Evolutionary conservation across 108 stramenopile species (phyloP), one percentile per base, ranked within the genome.

Genomic region (Thalassiosira profunda): DNA sequence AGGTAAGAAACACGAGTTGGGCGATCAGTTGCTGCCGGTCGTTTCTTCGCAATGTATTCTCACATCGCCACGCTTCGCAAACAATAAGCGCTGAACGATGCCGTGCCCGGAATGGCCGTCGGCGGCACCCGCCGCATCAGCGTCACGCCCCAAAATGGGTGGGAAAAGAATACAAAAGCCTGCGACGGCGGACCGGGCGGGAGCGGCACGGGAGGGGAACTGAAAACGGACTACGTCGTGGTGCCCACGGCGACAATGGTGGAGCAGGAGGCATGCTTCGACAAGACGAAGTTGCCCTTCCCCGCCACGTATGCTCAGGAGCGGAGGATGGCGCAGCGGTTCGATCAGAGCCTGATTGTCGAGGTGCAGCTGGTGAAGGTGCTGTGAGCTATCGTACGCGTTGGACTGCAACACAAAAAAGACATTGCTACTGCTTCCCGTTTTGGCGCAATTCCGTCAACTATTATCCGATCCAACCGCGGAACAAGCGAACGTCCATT

Each of bases 101-200:
- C 89, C 12, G 40, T 95, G 2, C 52, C 79, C 9, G 88, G 88
- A 6, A 92, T 92, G 91, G 63, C 81, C 55, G 66, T 73, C 20
- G 83, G 86, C 7, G 70, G 67, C 44, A 59, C 77, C 2, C 81
- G 94, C 7, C 73, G 94, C 14, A 84, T 95, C 49, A 72, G 80
- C 35, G 71, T 95, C 15, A 49, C 85, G 24, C 94, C 94, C 4
- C 88, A 88, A 62, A 83, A 80, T 70, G 94, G 94, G 49, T 95
- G 94, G 94, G 71, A 81, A 61, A 85, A 84, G 56, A 72, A 84
- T 11, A 82, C 84, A 8, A 73, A 40, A 30, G 58, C 54, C 28
- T 95, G 94, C 56, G 94, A 95, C 63, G 94, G 94, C 29, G 94
- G 94, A 4, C 94, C 91, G 0, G 94, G 91, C 15, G 94, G 94